A percentile compares a stretch with the other conserved stretches of the same genome.
Conservation (phyloP, 2,329 filamentous ascomycete species). For the Microthyrium microscopicum region DNA sequence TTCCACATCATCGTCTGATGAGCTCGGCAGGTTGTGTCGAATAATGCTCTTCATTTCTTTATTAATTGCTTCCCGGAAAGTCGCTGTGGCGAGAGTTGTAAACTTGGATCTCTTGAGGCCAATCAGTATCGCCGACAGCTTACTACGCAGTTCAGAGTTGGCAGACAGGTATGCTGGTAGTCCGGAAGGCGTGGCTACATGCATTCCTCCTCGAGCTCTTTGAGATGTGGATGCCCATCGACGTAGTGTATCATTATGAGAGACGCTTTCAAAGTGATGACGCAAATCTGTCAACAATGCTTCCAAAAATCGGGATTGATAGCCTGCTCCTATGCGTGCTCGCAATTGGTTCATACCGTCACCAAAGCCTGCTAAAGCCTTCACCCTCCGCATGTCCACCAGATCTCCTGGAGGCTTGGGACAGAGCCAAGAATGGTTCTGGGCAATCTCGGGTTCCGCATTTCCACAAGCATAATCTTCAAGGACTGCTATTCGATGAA, state of each 20-base stretch:
- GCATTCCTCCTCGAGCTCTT: slow-evolving; percentile 49
- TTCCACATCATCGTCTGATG: slow-evolving; percentile 83
- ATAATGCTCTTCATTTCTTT: slow-evolving; percentile 79
- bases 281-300: slow-evolving; percentile 65
- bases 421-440: slow-evolving; percentile 16
- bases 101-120: slow-evolving; percentile 72
- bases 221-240: slow-evolving; percentile 70
- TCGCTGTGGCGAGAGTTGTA: slow-evolving; percentile 62
- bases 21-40: slow-evolving; percentile 71
- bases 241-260: slow-evolving; percentile 56
- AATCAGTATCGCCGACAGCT: slow-evolving; percentile 53
- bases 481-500: slow-evolving; percentile 59
- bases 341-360: slow-evolving; percentile 62
- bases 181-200: slow-evolving; percentile 1
- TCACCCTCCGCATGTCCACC: slow-evolving; percentile 58
- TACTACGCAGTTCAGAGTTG: slow-evolving; percentile 51
- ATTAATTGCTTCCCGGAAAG: slow-evolving; percentile 68
- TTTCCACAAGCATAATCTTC: slow-evolving; percentile 70
- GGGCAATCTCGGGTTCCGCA: slow-evolving; percentile 21
- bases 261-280: slow-evolving; percentile 59
- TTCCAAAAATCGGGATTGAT: slow-evolving; percentile 64
- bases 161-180: slow-evolving; percentile 67
- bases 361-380: slow-evolving; percentile 64
- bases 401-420: slow-evolving; percentile 24
- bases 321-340: slow-evolving; percentile 69